These are phyloP conservation scores for Harrya chromipes DNA, from an alignment of 768 basidiomycete genomes.

Conservation along the genomic window DNA sequence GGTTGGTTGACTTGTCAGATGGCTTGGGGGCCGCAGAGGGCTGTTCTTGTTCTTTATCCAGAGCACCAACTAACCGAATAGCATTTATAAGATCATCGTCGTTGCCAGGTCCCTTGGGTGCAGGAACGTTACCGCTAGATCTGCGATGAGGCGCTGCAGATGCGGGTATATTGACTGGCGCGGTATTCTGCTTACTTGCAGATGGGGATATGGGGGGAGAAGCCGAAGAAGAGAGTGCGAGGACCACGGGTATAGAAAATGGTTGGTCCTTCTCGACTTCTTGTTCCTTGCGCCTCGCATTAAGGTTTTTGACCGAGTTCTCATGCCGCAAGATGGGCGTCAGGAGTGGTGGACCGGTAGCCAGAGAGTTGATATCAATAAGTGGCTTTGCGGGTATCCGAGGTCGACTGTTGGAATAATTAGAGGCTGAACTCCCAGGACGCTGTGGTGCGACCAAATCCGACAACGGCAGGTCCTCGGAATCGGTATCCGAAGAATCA, in stretches of 20 bases:
- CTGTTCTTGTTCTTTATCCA: constrained; percentile 23
- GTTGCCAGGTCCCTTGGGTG: constrained; percentile 9
- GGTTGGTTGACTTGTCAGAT: constrained; percentile 9
- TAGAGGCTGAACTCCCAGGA: constrained; percentile 58
- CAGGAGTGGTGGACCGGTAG: constrained; percentile 36
- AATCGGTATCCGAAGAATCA: constrained; percentile 40
- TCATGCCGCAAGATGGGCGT: constrained; percentile 30
- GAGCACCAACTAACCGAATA: constrained; percentile 29
- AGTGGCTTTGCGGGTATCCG: constrained; percentile 43
- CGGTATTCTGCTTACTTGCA: constrained; percentile 4
- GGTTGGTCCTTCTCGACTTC: constrained; percentile 25
- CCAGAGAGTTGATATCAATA: constrained; percentile 35
- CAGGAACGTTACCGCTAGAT: constrained; percentile 16
- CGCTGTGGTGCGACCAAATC: constrained; percentile 58
- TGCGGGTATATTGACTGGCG: background rate
- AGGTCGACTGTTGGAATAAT: constrained; percentile 22
- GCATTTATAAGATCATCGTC: constrained; percentile 32
- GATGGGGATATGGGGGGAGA: constrained; percentile 20
- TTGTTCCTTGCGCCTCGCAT: constrained; percentile 17
- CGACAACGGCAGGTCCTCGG: constrained; percentile 63
- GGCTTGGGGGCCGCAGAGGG: constrained; percentile 2
- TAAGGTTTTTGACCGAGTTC: constrained; percentile 24
- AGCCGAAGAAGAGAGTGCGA: constrained; percentile 19
- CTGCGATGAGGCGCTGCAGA: constrained; percentile 13
- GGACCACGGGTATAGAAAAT: constrained; percentile 27